These are phyloP conservation scores for Cryptococcus wingfieldii DNA, from an alignment of 1,284 basidiomycete genomes.

Conservation along the genomic window DNA sequence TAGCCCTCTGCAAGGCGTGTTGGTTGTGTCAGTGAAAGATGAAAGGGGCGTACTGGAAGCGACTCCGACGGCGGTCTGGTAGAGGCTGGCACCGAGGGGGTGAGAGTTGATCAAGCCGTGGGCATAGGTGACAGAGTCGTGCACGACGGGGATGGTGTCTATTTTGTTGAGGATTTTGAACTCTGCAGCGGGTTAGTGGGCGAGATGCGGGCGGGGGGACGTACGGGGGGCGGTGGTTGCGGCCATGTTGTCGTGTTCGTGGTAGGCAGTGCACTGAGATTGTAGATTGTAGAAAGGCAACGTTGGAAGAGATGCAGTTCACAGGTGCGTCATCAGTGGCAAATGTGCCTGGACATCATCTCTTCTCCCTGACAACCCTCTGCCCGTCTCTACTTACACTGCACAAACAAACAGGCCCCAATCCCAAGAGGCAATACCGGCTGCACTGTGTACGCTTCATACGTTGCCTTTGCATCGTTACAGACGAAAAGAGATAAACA, in stretches of 20 bases:
- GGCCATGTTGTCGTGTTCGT: not conserved
- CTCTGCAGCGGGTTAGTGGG: conserved; percentile 16
- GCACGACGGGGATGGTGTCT: conserved; percentile 44
- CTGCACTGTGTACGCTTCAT: too few species aligned
- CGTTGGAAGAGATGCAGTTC: too few species aligned
- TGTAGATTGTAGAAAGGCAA: too few species aligned
- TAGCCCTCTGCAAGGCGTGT: conserved; percentile 31
- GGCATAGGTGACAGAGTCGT: conserved; percentile 46
- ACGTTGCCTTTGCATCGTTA: too few species aligned
- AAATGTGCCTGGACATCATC: too few species aligned
- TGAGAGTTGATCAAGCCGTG: conserved; percentile 26
- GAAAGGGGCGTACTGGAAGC: conserved; percentile 35
- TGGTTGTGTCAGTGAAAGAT: not conserved
- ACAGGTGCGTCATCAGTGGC: too few species aligned
- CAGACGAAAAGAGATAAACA: too few species aligned
- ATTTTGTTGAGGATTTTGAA: conserved; percentile 47
- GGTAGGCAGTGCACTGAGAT: too few species aligned
- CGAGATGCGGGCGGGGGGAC: not conserved
- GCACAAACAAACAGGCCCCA: too few species aligned
- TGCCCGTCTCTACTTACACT: too few species aligned
- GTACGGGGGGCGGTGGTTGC: not conserved
- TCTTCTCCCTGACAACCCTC: too few species aligned
- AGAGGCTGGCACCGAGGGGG: conserved; percentile 38
- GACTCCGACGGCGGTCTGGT: conserved; percentile 38
- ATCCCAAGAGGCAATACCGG: too few species aligned